Conservation (phyloP, 768 basidiomycete species). For the Lepiota brunneoincarnata region DNA sequence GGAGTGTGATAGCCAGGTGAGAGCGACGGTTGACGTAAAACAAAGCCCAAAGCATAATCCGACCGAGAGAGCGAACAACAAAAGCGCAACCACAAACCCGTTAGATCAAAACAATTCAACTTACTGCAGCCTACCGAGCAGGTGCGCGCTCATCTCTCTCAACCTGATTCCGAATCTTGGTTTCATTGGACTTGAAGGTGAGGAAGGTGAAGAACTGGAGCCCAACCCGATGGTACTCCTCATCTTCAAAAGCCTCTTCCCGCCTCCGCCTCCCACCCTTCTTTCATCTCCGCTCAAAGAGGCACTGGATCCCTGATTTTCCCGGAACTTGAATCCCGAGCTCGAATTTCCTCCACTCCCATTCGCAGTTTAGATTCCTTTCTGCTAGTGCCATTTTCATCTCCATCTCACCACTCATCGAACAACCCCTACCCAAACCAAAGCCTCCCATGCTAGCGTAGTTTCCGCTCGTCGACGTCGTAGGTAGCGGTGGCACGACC, state of each 20-base stretch:
- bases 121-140: conserved; percentile 8
- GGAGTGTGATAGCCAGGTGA: too few relatives aligned
- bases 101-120: background rate
- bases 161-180: conserved; percentile 2
- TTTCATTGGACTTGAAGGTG: conserved; percentile 1
- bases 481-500: background rate
- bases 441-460: background rate
- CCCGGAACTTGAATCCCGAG: conserved; percentile 3
- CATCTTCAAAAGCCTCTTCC: background rate
- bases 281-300: conserved; percentile 2
- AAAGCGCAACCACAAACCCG: background rate
- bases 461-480: background rate
- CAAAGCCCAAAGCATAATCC: too few relatives aligned
- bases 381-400: conserved; percentile 51
- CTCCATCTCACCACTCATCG: conserved; percentile 60
- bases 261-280: background rate
- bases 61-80: background rate
- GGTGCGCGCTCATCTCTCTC: conserved; percentile 5
- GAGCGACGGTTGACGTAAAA: too few relatives aligned
- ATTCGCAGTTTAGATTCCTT: conserved; percentile 4
- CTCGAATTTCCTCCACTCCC: background rate
- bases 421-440: conserved; percentile 35
- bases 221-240: conserved; percentile 4
- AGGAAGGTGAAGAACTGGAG: background rate
- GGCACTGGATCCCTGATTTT: background rate